phyloP scores from a whole-genome alignment of 2,329 filamentous ascomycete genomes.

The Alternaria viburni region DNA sequence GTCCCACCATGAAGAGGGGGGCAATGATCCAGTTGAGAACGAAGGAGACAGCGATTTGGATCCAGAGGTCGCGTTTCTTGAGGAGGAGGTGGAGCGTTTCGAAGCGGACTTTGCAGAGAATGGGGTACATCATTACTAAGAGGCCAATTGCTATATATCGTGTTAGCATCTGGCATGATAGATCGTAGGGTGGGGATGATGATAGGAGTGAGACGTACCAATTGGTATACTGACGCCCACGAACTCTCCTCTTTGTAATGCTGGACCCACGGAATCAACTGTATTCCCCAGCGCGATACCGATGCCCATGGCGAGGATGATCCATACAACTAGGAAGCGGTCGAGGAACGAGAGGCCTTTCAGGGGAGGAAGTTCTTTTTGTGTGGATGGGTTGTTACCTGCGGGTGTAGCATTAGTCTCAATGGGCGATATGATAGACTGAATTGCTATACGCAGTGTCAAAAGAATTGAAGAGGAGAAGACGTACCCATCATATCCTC shows the following conservation, averaged over 20 bases:
- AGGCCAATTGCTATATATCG: conserved; percentile 70
- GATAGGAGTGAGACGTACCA: conserved; percentile 50
- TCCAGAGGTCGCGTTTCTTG: conserved; percentile 69
- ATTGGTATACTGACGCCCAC: conserved; percentile 74
- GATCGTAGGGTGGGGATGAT: not conserved
- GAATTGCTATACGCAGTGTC: too few relatives aligned
- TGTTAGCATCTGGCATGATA: not conserved
- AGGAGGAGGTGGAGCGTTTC: conserved; percentile 75
- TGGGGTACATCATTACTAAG: conserved; percentile 93
- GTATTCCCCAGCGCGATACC: conserved; percentile 81
- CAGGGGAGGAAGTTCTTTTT: conserved; percentile 32
- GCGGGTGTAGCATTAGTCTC: too few relatives aligned
- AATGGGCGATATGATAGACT: too few relatives aligned
- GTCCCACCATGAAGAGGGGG: conserved; percentile 78
- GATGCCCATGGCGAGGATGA: conserved; percentile 77
- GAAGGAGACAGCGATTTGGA: conserved; percentile 78
- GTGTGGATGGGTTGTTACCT: not conserved
- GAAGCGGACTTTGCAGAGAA: conserved; percentile 83
- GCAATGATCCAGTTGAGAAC: conserved; percentile 84
- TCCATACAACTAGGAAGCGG: conserved; percentile 63
- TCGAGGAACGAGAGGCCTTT: conserved; percentile 54
- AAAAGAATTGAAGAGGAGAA: too few relatives aligned
- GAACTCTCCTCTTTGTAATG: conserved; percentile 73
- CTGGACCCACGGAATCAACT: conserved; percentile 65
- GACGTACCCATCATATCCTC: not conserved